These are phyloP conservation scores for Suhomyces anneliseae DNA, from an alignment of 1,139 yeast genomes.

Conservation along the genomic window DNA sequence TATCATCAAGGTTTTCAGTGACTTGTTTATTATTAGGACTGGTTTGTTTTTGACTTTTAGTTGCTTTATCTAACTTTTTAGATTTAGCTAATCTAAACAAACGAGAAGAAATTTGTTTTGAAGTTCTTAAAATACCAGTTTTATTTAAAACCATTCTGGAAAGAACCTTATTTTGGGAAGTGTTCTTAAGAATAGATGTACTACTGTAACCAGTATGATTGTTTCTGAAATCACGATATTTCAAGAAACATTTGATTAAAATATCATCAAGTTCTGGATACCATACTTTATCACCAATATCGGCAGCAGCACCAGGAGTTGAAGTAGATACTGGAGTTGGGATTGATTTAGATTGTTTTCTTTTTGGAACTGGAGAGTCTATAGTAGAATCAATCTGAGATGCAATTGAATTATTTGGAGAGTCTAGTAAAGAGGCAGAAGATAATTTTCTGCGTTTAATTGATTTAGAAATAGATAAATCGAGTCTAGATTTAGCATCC, in stretches of 20 bases:
- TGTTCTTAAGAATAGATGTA: constrained; percentile 27
- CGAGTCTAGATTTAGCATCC: constrained; percentile 7
- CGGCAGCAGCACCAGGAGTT: constrained; percentile 2
- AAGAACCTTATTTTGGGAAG: constrained; percentile 43
- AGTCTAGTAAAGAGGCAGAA: constrained; percentile 18
- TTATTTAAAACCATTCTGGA: constrained; percentile 43
- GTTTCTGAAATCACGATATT: constrained; percentile 36
- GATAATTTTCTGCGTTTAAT: constrained; percentile 14
- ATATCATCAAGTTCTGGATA: constrained; percentile 37
- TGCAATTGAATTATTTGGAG: constrained; percentile 43
- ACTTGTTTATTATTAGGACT: constrained; percentile 6
- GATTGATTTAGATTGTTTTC: constrained; percentile 8
- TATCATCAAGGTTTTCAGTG: constrained; percentile 10
- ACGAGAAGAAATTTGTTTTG: constrained; percentile 43
- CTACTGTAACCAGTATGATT: constrained; percentile 26
- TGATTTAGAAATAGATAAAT: constrained; percentile 9
- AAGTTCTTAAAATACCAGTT: constrained; percentile 37
- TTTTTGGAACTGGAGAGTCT: constrained; percentile 32
- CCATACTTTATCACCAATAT: constrained; percentile 33
- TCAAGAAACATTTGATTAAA: constrained; percentile 36
- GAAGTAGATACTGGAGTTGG: constrained; percentile 1
- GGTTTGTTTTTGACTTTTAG: constrained; percentile 17
- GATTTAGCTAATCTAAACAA: constrained; percentile 20
- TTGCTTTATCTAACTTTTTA: constrained; percentile 18
- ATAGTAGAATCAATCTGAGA: constrained; percentile 37